phyloP scores from a whole-genome alignment of 2,329 filamentous ascomycete species.

The Monilinia fructigena region DNA sequence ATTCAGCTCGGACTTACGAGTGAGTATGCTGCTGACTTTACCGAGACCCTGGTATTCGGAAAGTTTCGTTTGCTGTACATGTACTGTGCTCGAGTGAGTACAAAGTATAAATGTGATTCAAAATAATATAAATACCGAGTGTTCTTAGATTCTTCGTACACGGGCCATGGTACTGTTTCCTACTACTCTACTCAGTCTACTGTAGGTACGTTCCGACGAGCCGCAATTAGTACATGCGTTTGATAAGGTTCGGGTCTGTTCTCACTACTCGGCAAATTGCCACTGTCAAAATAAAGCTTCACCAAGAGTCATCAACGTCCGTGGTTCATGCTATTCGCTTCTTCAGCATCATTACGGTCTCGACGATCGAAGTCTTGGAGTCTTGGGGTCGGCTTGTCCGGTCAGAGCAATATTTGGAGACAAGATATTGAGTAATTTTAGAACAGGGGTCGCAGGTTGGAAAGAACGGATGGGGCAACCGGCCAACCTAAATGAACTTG shows the following conservation, averaged over 20 bases:
- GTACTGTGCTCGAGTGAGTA: background rate
- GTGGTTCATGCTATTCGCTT: too few species aligned
- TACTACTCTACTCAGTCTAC: background rate
- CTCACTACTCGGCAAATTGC: background rate
- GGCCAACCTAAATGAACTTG: too few species aligned
- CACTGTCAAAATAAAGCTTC: background rate
- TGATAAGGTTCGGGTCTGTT: background rate
- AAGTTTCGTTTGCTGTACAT: background rate
- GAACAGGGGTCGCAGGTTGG: too few species aligned
- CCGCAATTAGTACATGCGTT: background rate
- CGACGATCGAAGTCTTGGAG: too few species aligned
- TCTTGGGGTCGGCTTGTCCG: too few species aligned
- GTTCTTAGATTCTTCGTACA: background rate
- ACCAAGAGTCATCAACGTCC: background rate
- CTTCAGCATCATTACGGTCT: too few species aligned
- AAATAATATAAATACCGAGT: background rate
- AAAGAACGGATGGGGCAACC: too few species aligned
- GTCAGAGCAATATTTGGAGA: too few species aligned
- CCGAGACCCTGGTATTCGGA: background rate
- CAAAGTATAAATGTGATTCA: background rate
- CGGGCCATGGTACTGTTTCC: background rate
- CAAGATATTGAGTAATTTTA: too few species aligned
- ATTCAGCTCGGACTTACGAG: background rate
- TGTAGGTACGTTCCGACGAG: background rate
- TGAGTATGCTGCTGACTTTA: slow-evolving; percentile 1